Evolutionary conservation across 2,329 filamentous ascomycete species (phyloP).

Genomic region (Tolypocladium ophioglossoides): DNA sequence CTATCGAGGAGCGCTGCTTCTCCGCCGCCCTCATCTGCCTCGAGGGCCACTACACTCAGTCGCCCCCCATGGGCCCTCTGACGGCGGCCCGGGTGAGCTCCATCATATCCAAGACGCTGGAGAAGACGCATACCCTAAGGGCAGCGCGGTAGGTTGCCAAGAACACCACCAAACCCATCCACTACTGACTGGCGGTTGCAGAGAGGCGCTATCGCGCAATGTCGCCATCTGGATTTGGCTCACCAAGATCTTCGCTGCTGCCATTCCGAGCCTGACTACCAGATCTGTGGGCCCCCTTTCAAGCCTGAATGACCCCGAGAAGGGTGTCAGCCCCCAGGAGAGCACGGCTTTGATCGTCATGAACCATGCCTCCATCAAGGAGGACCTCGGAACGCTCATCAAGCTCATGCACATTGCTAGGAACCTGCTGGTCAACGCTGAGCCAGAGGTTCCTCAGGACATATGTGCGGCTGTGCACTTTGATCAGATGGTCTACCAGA

Average conservation of each 20-base stretch:
- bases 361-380: conserved; percentile 49
- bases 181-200: conserved; percentile 16
- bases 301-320: conserved; percentile 41
- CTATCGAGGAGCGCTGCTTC: conserved; percentile 55
- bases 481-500: conserved; percentile 55
- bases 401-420: conserved; percentile 57
- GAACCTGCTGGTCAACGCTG: conserved; percentile 53
- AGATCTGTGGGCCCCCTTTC: conserved; percentile 47
- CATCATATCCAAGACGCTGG: conserved; percentile 50
- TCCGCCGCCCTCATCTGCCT: conserved; percentile 49
- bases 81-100: conserved; percentile 43
- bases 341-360: conserved; percentile 52
- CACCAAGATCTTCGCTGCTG: conserved; percentile 48
- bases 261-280: conserved; percentile 48
- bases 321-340: conserved; percentile 48
- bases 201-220: conserved; percentile 50
- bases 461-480: conserved; percentile 54
- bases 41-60: conserved; percentile 49
- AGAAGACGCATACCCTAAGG: conserved; percentile 52
- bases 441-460: conserved; percentile 55
- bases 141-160: conserved; percentile 40
- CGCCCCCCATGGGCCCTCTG: conserved; percentile 45
- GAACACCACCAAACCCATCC: not conserved
- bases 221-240: conserved; percentile 57
- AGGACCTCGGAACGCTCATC: conserved; percentile 52